Conservation (phyloP, 495 filamentous ascomycete species). For the Cercophora scortea region DNA sequence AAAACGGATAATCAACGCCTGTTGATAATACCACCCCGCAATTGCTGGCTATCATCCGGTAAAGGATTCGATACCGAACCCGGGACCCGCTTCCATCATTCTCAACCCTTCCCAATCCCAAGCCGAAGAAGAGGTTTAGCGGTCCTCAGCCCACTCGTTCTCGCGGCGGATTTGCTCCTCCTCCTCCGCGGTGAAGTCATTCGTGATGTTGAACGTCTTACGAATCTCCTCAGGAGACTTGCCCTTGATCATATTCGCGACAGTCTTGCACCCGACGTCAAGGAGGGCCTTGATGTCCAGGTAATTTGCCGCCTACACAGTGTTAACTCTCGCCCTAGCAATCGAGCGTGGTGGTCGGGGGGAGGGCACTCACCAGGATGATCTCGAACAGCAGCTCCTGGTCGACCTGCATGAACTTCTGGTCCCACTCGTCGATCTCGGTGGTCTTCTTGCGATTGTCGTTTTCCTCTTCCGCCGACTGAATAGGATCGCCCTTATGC, state of each 20-base stretch:
- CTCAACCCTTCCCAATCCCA: not conserved
- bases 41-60: too few relatives aligned
- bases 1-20: too few relatives aligned
- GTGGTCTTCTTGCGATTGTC: slow-evolving; percentile 96
- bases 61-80: too few relatives aligned
- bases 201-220: slow-evolving; percentile 79
- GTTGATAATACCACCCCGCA: too few relatives aligned
- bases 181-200: slow-evolving; percentile 76
- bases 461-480: slow-evolving; percentile 74
- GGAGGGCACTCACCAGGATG: slow-evolving; percentile 64
- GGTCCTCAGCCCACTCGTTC: slow-evolving; percentile 80
- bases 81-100: too few relatives aligned
- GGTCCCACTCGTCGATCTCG: slow-evolving; percentile 98
- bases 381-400: slow-evolving; percentile 99
- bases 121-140: slow-evolving; percentile 20
- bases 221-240: slow-evolving; percentile 76
- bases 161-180: slow-evolving; percentile 77
- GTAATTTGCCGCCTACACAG: slow-evolving; percentile 59
- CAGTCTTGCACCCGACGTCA: slow-evolving; percentile 78
- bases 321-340: not conserved
- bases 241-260: slow-evolving; percentile 84
- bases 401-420: slow-evolving; percentile 99
- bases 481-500: slow-evolving; percentile 78
- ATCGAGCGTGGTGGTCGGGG: not conserved
- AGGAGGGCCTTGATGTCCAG: slow-evolving; percentile 76